Evolutionary conservation across 352 stramenopile genomes (phyloP).

Genomic region (Globisporangium viniferum): DNA sequence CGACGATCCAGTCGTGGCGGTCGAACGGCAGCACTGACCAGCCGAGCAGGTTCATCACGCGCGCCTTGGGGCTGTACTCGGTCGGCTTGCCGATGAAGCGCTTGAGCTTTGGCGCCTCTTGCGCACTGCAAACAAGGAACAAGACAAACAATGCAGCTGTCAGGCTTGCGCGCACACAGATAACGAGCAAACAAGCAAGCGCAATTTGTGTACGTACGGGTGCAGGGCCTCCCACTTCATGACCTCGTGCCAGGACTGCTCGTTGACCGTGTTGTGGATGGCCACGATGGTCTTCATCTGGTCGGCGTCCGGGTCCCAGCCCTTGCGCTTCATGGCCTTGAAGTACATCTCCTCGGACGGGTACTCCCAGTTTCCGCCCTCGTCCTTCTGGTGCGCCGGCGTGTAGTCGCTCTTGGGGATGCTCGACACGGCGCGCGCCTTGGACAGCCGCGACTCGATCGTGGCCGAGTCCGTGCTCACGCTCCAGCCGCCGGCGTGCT

Average conservation of each 20-base stretch:
- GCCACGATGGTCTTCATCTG: slow-evolving; percentile 96
- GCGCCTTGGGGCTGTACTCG: slow-evolving; percentile 94
- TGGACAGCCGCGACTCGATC: slow-evolving; percentile 47
- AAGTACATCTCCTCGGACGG: slow-evolving; percentile 98
- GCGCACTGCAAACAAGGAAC: slow-evolving; percentile 21
- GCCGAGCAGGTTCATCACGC: slow-evolving; percentile 82
- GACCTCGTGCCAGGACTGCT: slow-evolving; percentile 94
- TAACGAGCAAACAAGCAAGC: background rate
- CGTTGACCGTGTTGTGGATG: slow-evolving; percentile 98
- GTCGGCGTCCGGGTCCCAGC: slow-evolving; percentile 86
- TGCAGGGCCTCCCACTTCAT: slow-evolving; percentile 89
- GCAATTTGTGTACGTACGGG: slow-evolving; percentile 23
- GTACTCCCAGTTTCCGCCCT: slow-evolving; percentile 92
- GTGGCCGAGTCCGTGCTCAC: slow-evolving; percentile 26
- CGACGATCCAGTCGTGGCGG: slow-evolving; percentile 98
- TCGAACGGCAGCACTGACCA: slow-evolving; percentile 95
- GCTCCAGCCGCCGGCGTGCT: slow-evolving; percentile 34
- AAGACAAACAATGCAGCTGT: slow-evolving; percentile 5
- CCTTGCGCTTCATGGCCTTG: slow-evolving; percentile 97
- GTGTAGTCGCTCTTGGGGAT: slow-evolving; percentile 94
- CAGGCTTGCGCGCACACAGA: background rate
- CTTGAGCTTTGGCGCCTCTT: slow-evolving; percentile 85
- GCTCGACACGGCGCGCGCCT: slow-evolving; percentile 84
- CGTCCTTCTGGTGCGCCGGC: slow-evolving; percentile 52
- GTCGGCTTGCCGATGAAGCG: slow-evolving; percentile 94